These are phyloP conservation scores for Pythium apleroticum DNA, from an alignment of 352 stramenopile species.

Conservation along the genomic window DNA sequence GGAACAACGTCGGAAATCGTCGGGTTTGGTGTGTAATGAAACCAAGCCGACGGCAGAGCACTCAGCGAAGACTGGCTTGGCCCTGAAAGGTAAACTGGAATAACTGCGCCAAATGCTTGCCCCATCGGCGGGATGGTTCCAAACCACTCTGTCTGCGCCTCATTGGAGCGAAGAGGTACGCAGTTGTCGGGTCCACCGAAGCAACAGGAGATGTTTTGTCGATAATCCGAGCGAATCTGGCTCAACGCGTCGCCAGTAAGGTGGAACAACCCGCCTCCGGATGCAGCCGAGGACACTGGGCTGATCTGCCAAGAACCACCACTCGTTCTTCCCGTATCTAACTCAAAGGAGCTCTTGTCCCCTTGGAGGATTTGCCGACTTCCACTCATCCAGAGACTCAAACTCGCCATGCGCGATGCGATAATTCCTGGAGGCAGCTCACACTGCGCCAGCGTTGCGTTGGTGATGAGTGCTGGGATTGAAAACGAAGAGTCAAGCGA, in stretches of 20 bases:
- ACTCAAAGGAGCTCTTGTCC: not conserved
- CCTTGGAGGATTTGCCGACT: not conserved
- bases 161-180: not conserved
- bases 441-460: conserved; percentile 41
- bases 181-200: conserved; percentile 11
- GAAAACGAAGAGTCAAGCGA: conserved; percentile 19
- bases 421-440: not conserved
- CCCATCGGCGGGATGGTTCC: conserved; percentile 8
- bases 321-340: not conserved
- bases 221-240: not conserved
- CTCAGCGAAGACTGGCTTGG: conserved; percentile 2
- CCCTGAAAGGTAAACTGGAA: conserved; percentile 9
- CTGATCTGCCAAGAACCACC: not conserved
- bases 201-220: conserved; percentile 19
- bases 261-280: conserved; percentile 5
- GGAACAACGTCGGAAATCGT: not conserved
- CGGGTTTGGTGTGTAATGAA: conserved; percentile 13
- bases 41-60: conserved; percentile 9
- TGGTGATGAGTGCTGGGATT: conserved; percentile 33
- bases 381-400: conserved; percentile 18
- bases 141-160: conserved; percentile 4
- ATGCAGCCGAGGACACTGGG: not conserved
- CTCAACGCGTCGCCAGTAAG: conserved; percentile 1
- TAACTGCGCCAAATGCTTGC: not conserved
- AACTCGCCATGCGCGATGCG: not conserved